Evolutionary conservation across 2,329 filamentous ascomycete genomes (phyloP).

Genomic region (Penicillium crustosum): DNA sequence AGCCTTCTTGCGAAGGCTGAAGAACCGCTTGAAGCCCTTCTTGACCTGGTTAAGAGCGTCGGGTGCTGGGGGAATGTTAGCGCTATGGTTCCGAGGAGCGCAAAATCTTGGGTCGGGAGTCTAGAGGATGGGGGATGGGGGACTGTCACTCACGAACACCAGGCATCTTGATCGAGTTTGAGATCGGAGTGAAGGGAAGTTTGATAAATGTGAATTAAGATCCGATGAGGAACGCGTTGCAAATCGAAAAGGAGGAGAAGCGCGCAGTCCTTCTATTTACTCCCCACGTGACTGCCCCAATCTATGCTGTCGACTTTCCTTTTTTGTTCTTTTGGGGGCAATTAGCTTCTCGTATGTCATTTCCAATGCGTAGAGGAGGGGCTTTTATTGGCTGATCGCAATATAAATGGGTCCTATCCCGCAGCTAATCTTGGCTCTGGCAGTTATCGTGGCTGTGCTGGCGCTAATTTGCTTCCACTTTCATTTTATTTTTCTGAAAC

Average conservation of each 20-base stretch:
- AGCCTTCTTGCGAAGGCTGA: constrained; percentile 11
- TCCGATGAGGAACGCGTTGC: not conserved
- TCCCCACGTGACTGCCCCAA: not conserved
- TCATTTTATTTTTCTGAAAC: not conserved
- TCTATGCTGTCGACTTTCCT: not conserved
- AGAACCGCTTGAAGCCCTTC: constrained; percentile 11
- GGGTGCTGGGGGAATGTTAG: constrained; percentile 2
- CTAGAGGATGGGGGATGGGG: not conserved
- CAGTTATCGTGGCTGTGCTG: constrained; percentile 10
- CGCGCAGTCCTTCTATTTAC: not conserved
- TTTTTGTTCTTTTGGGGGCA: not conserved
- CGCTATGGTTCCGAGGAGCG: not conserved
- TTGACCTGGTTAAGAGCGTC: constrained; percentile 10
- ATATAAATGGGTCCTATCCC: constrained; percentile 4
- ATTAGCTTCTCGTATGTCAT: not conserved
- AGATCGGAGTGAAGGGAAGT: not conserved
- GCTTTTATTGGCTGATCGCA: not conserved
- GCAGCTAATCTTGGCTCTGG: constrained; percentile 7
- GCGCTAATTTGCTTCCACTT: not conserved
- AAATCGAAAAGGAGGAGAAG: constrained; percentile 7
- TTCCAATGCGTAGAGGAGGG: not conserved
- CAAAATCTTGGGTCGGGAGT: not conserved
- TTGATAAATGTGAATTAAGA: not conserved
- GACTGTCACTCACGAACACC: constrained; percentile 10
- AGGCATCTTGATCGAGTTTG: constrained; percentile 7